Conservation (phyloP, 2,329 filamentous ascomycete genomes). For the Calonectria honghensis region DNA sequence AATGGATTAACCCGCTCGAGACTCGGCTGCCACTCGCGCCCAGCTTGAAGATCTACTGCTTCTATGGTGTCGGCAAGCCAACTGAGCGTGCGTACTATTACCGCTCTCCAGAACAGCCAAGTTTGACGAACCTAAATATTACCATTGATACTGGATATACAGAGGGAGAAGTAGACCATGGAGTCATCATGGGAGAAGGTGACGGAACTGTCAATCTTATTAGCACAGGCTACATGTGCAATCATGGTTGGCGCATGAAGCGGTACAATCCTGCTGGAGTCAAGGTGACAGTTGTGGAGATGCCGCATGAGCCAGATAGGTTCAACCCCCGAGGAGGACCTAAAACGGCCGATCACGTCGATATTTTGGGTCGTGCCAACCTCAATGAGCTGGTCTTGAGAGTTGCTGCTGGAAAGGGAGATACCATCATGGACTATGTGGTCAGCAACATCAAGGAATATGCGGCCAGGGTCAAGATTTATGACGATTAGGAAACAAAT, state of each 20-base stretch:
- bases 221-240: slow-evolving; percentile 96
- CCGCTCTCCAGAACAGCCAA: slow-evolving; percentile 78
- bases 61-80: slow-evolving; percentile 95
- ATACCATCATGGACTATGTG: slow-evolving; percentile 85
- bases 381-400: slow-evolving; percentile 93
- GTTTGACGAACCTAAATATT: slow-evolving; percentile 81
- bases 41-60: slow-evolving; percentile 95
- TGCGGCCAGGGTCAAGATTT: slow-evolving; percentile 87
- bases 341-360: slow-evolving; percentile 91
- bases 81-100: slow-evolving; percentile 97
- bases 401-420: slow-evolving; percentile 89
- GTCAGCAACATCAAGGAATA: slow-evolving; percentile 90
- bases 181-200: slow-evolving; percentile 96
- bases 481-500: slow-evolving; percentile 72
- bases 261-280: slow-evolving; percentile 92
- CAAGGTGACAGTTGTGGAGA: slow-evolving; percentile 91
- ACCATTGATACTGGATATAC: slow-evolving; percentile 82
- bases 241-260: slow-evolving; percentile 94
- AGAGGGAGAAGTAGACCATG: slow-evolving; percentile 82
- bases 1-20: slow-evolving; percentile 97
- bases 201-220: slow-evolving; percentile 97
- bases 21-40: slow-evolving; percentile 90
- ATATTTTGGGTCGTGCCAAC: slow-evolving; percentile 91
- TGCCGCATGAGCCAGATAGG: slow-evolving; percentile 95
- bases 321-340: slow-evolving; percentile 88